Evolutionary conservation across 805 yeast genomes (phyloP), one percentile per base, ranked within the genome.

Genomic region (Metschnikowia chrysomelidarum): DNA sequence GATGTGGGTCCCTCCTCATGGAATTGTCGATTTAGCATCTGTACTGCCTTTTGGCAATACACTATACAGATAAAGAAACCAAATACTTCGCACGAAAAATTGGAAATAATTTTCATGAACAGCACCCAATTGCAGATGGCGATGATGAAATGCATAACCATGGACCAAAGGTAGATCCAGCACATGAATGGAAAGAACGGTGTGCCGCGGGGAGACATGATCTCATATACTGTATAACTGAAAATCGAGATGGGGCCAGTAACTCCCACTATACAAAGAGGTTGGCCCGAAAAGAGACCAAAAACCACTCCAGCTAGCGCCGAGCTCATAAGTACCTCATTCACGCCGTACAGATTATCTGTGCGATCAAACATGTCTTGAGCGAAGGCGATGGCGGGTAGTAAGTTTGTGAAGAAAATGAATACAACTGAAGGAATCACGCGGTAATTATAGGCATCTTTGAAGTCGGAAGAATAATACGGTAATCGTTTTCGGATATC

Each of bases 361-460:
- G 98, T 91, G 43, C 87, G 80, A 57, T 89, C 96, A 59, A 88
- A 89, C 96, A 91, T 84, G 56, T 91, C 98, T 54, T 87, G 96
- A 0, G 97, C 95, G 69, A 91, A 91, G 0, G 98, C 96, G 26
- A 91, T 73, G 0, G 97, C 97, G 2, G 98, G 98, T 24, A 91
- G 67, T 28, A 91, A 56, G 56, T 93, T 91, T 27, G 95, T 88
- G 69, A 93, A 88, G 59, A 83, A 91, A 10, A 93, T 83, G 56
- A 76, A 87, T 2, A 84, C 62, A 0, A 87, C 80, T 0, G 95
- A 69, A 0, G 98, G 98, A 2, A 91, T 67, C 10, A 89, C 94
- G 51, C 98, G 62, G 56, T 93, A 93, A 54, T 86, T 81, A 60
- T 73, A 69, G 0, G 91, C 91, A 63, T 91, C 98, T 11, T 51